Percentiles rank a stretch among this genome's conserved stretches.
phyloP scores from a whole-genome alignment of 176 grass and related monocot species.

The Triticum monococcum region DNA sequence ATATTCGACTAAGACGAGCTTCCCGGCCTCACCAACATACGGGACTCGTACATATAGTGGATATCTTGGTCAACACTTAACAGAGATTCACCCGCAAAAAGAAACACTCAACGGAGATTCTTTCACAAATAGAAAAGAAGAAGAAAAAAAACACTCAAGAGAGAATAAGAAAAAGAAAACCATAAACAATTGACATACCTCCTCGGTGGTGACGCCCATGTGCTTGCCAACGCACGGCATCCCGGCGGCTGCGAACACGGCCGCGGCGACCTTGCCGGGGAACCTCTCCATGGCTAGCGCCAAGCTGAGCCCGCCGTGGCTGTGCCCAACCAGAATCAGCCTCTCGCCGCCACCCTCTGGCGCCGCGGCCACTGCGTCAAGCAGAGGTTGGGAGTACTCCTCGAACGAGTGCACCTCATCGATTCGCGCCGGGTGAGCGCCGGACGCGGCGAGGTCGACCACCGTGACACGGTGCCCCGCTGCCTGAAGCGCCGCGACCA shows the following conservation, averaged over 20 bases:
- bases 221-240: constrained; percentile 43
- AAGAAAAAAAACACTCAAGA: too few relatives aligned
- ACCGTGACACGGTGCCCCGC: constrained; percentile 46
- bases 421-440: constrained; percentile 32
- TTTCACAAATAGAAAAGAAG: too few relatives aligned
- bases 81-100: too few relatives aligned
- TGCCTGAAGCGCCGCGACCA: constrained; percentile 9
- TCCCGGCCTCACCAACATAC: too few relatives aligned
- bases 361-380: constrained; percentile 23
- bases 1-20: background rate
- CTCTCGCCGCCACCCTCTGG: background rate
- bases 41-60: too few relatives aligned
- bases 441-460: constrained; percentile 46
- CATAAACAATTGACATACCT: constrained; percentile 11
- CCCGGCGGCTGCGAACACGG: constrained; percentile 43
- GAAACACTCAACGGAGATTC: too few relatives aligned
- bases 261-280: constrained; percentile 34
- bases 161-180: background rate
- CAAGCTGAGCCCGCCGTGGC: constrained; percentile 49
- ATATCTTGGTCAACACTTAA: too few relatives aligned
- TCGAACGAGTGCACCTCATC: constrained; percentile 49
- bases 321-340: constrained; percentile 48
- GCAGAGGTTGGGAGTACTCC: constrained; percentile 11
- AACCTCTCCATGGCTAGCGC: constrained; percentile 57
- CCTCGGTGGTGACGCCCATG: constrained; percentile 11